Percentiles rank a stretch among this genome's conserved stretches.
These are phyloP conservation scores for Pinus taeda DNA, from an alignment of 75 land plant genomes.

Conservation along the genomic window DNA sequence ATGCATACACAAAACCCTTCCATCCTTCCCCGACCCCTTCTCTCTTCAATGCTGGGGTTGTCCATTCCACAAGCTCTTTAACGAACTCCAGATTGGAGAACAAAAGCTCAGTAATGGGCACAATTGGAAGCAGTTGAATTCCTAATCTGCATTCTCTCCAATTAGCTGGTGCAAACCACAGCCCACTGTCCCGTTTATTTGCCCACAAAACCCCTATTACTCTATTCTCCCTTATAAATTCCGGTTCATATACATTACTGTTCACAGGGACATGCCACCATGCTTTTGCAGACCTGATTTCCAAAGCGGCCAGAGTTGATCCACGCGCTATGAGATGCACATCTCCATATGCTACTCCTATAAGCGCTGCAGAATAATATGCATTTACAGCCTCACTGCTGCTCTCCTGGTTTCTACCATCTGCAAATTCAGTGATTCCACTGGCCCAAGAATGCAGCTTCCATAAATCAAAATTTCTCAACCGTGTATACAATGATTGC, in stretches of 20 bases:
- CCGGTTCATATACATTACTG: slow-evolving; percentile 16
- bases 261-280: slow-evolving; percentile 81
- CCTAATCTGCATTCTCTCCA: slow-evolving; percentile 31
- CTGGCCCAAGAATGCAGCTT: slow-evolving; percentile 96
- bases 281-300: slow-evolving; percentile 60
- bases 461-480: slow-evolving; percentile 83
- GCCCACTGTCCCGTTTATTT: slow-evolving; percentile 30
- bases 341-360: slow-evolving; percentile 76
- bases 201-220: slow-evolving; percentile 32
- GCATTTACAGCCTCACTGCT: slow-evolving; percentile 91
- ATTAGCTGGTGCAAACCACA: slow-evolving; percentile 34
- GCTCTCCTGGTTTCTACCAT: slow-evolving; percentile 97
- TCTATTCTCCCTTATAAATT: slow-evolving; percentile 16
- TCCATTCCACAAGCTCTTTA: slow-evolving; percentile 30
- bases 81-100: slow-evolving; percentile 18
- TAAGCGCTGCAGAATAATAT: slow-evolving; percentile 82
- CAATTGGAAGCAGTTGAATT: slow-evolving; percentile 35
- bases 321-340: slow-evolving; percentile 49
- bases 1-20: slow-evolving; percentile 37
- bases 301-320: slow-evolving; percentile 66
- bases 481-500: slow-evolving; percentile 42
- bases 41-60: slow-evolving; percentile 15
- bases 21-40: slow-evolving; percentile 25
- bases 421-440: slow-evolving; percentile 83
- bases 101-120: slow-evolving; percentile 30